Evolutionary conservation across 202 grass and related monocot species (phyloP).

Genomic region (Zoysia matrella): DNA sequence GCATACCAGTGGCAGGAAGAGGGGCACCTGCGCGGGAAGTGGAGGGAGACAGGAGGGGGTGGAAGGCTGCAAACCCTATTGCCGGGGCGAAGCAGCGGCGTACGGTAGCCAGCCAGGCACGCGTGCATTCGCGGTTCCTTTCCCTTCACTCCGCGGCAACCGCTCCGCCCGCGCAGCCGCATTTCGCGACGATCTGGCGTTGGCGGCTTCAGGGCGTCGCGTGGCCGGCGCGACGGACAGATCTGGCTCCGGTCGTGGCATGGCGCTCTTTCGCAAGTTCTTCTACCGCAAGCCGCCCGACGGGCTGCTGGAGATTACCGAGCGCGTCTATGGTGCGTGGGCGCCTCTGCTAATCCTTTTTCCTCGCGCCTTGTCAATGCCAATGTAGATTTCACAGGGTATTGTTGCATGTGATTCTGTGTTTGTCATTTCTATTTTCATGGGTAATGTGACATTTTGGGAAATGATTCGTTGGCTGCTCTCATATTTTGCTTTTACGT

Average conservation of each 20-base stretch:
- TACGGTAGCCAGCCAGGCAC: neutral
- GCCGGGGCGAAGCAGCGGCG: conserved; percentile 40
- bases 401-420: conserved; percentile 18
- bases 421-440: conserved; percentile 2
- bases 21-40: neutral
- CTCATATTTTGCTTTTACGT: neutral
- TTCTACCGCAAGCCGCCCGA: conserved; percentile 98
- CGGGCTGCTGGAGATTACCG: conserved; percentile 93
- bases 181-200: conserved; percentile 1
- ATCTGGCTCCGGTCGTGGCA: conserved; percentile 56
- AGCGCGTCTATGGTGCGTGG: conserved; percentile 89
- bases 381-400: neutral
- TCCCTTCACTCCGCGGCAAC: conserved; percentile 60
- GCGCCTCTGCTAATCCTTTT: neutral
- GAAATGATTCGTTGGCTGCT: neutral
- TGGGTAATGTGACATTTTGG: neutral
- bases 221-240: neutral
- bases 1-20: neutral
- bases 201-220: conserved; percentile 21
- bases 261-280: conserved; percentile 98
- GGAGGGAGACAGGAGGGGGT: neutral
- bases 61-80: conserved; percentile 52
- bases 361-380: neutral
- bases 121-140: conserved; percentile 55
- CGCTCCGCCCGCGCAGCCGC: neutral